phyloP scores from a whole-genome alignment of 2,329 filamentous ascomycete species.

The Clarireedia monteithiana region DNA sequence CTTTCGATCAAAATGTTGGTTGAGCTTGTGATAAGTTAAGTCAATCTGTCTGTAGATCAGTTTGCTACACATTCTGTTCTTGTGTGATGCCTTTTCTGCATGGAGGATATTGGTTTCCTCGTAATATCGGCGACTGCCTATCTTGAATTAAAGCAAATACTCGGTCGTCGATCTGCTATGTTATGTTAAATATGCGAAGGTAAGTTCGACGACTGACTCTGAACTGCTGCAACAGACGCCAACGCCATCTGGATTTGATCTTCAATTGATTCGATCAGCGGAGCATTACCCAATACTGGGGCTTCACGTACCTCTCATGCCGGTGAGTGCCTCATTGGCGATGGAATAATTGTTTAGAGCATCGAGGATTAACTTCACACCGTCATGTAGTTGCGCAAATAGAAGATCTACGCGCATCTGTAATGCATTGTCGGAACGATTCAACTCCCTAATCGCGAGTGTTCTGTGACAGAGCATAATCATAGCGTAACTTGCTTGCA shows the following conservation, averaged over 20 bases:
- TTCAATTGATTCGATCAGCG: not conserved
- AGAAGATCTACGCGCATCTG: slow-evolving; percentile 11
- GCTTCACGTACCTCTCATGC: slow-evolving; percentile 21
- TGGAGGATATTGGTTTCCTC: too few relatives aligned
- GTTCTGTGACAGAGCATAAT: slow-evolving; percentile 27
- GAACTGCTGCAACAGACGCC: not conserved
- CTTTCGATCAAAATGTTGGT: too few relatives aligned
- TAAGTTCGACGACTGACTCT: not conserved
- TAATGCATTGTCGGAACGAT: not conserved
- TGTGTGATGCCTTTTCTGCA: too few relatives aligned
- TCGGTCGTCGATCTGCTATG: not conserved
- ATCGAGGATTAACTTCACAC: slow-evolving; percentile 15
- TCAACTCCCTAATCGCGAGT: slow-evolving; percentile 11
- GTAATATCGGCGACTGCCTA: too few relatives aligned
- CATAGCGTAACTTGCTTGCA: slow-evolving; percentile 30
- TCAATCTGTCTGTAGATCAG: too few relatives aligned
- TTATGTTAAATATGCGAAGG: too few relatives aligned
- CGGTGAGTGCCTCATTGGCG: slow-evolving; percentile 23
- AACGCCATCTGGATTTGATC: slow-evolving; percentile 11
- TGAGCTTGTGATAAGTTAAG: too few relatives aligned
- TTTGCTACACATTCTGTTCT: too few relatives aligned
- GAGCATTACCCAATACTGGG: too few relatives aligned
- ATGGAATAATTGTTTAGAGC: slow-evolving; percentile 22
- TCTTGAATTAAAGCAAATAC: too few relatives aligned
- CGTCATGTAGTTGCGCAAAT: slow-evolving; percentile 17